phyloP scores from a whole-genome alignment of 768 basidiomycete genomes.

The Mycena belliarum region DNA sequence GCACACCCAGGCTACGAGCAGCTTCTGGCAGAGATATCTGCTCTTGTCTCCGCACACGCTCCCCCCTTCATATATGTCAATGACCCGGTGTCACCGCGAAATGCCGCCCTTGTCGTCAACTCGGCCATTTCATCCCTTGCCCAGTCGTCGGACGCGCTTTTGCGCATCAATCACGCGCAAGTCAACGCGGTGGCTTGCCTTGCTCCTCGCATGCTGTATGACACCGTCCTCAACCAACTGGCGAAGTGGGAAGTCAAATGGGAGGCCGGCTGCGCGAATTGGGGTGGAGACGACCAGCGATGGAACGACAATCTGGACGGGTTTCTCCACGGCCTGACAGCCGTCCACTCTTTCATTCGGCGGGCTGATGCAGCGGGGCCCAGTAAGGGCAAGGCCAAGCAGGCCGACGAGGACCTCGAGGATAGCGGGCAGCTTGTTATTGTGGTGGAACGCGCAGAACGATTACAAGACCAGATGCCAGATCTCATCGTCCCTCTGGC shows the following conservation, averaged over 20 bases:
- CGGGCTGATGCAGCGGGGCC: constrained; percentile 1
- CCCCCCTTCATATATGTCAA: constrained; percentile 72
- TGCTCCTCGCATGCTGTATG: constrained; percentile 62
- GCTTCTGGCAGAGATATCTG: constrained; percentile 31
- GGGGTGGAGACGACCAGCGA: constrained; percentile 44
- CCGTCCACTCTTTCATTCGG: constrained; percentile 33
- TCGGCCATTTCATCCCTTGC: constrained; percentile 33
- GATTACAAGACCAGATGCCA: constrained; percentile 59
- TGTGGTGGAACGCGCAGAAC: constrained; percentile 67
- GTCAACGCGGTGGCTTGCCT: constrained; percentile 64
- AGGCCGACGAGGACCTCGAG: constrained; percentile 2
- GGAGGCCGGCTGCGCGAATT: constrained; percentile 63
- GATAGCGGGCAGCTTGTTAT: constrained; percentile 52
- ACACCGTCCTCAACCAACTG: constrained; percentile 62
- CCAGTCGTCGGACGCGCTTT: constrained; percentile 24
- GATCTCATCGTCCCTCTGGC: constrained; percentile 72
- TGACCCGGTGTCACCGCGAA: constrained; percentile 51
- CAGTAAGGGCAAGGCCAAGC: constrained; percentile 23
- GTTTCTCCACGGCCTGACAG: constrained; percentile 67
- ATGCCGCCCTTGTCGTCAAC: constrained; percentile 46
- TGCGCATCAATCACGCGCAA: constrained; percentile 41
- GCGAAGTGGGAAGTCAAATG: constrained; percentile 57
- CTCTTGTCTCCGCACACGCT: constrained; percentile 41
- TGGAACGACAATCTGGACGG: constrained; percentile 69
- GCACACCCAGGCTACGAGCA: constrained; percentile 20